Percentiles rank a stretch among this genome's conserved stretches.
phyloP scores from a whole-genome alignment of 805 yeast species.

The Nakazawaea ernobii region DNA sequence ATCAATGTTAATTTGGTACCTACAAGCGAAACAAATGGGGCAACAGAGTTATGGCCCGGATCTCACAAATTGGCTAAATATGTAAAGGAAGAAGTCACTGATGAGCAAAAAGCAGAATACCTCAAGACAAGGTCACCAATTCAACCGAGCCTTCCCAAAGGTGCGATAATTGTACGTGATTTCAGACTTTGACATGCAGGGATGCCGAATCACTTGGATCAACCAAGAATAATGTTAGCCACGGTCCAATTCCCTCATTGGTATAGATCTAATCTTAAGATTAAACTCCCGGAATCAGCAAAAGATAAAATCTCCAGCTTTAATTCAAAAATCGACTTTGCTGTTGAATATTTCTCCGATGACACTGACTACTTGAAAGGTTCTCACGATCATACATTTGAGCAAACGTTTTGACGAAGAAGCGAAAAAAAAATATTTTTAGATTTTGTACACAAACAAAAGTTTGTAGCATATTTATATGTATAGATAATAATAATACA shows the following conservation, averaged over 20 bases:
- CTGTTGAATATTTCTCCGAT: slow-evolving; percentile 4
- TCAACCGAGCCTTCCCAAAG: slow-evolving; percentile 6
- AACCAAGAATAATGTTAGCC: slow-evolving; percentile 7
- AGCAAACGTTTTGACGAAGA: background rate
- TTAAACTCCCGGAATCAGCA: slow-evolving; percentile 2
- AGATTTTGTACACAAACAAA: background rate
- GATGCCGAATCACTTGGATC: slow-evolving; percentile 4
- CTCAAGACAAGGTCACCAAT: background rate
- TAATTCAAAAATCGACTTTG: background rate
- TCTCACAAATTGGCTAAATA: slow-evolving; percentile 3
- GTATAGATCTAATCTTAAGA: slow-evolving; percentile 1
- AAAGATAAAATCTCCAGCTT: background rate
- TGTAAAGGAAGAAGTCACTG: background rate
- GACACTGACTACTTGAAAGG: slow-evolving; percentile 4
- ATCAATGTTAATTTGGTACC: slow-evolving; percentile 5
- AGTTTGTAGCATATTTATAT: too few species aligned
- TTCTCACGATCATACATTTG: slow-evolving; percentile 7
- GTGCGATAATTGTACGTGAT: slow-evolving; percentile 7
- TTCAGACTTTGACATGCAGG: slow-evolving; percentile 9
- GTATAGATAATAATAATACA: too few species aligned
- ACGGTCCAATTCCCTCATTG: slow-evolving; percentile 8
- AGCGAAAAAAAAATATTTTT: background rate
- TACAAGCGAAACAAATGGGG: slow-evolving; percentile 2
- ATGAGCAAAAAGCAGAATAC: background rate
- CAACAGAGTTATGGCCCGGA: slow-evolving; percentile 9